Evolutionary conservation across 805 yeast genomes (phyloP).

Genomic region (Schwanniomyces sp.): DNA sequence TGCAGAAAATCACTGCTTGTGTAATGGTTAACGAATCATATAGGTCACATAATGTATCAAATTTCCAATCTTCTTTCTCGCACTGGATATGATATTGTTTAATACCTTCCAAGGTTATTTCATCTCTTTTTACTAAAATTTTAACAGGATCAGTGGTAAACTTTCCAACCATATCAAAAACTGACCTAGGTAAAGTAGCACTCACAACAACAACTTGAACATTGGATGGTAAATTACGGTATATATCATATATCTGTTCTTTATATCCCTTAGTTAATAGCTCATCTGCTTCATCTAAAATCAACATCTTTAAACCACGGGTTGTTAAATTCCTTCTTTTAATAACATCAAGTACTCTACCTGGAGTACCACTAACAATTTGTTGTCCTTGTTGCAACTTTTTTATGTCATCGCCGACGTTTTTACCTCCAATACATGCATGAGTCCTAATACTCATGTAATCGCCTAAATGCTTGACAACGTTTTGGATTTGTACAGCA

Average conservation of each 20-base stretch:
- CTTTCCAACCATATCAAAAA: slow-evolving; percentile 85
- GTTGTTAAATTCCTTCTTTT: slow-evolving; percentile 76
- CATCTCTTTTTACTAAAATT: slow-evolving; percentile 92
- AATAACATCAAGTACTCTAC: slow-evolving; percentile 89
- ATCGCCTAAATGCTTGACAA: slow-evolving; percentile 81
- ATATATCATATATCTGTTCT: slow-evolving; percentile 92
- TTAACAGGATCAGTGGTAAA: slow-evolving; percentile 93
- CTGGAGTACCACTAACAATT: slow-evolving; percentile 96
- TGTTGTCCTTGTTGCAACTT: slow-evolving; percentile 79
- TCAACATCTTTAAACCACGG: slow-evolving; percentile 78
- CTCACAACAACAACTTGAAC: slow-evolving; percentile 93
- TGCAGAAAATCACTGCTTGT: slow-evolving; percentile 97
- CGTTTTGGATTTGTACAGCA: slow-evolving; percentile 90
- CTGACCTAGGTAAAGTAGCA: slow-evolving; percentile 92
- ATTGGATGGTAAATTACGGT: slow-evolving; percentile 76
- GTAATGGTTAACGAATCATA: slow-evolving; percentile 95
- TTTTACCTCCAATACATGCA: slow-evolving; percentile 94
- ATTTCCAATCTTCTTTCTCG: slow-evolving; percentile 91
- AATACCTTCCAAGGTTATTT: slow-evolving; percentile 90
- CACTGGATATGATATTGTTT: slow-evolving; percentile 89
- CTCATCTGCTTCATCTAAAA: slow-evolving; percentile 97
- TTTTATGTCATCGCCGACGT: slow-evolving; percentile 77
- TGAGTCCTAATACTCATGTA: slow-evolving; percentile 83
- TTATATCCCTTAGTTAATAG: slow-evolving; percentile 89
- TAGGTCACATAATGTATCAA: slow-evolving; percentile 90